These are phyloP conservation scores for Penicillium sp. DNA, from an alignment of 2,329 filamentous ascomycete species.

Conservation along the genomic window DNA sequence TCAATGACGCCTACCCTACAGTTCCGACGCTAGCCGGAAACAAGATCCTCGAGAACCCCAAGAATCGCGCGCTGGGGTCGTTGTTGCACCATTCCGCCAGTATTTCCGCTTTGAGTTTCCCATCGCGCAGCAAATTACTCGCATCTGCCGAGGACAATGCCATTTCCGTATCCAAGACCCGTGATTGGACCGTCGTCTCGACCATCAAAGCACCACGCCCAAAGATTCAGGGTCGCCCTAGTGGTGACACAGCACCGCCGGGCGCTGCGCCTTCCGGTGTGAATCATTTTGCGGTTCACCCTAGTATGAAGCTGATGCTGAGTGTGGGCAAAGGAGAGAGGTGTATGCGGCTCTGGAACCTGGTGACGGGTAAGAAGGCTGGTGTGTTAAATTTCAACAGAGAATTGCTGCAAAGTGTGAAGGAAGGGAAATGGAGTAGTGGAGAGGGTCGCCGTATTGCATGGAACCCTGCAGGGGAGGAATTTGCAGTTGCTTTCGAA, in stretches of 20 bases:
- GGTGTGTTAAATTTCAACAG: slow-evolving; percentile 82
- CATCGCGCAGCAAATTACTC: slow-evolving; percentile 80
- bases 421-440: slow-evolving; percentile 70
- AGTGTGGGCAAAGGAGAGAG: slow-evolving; percentile 85
- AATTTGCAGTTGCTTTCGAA: slow-evolving; percentile 88
- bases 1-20: slow-evolving; percentile 54
- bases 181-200: slow-evolving; percentile 85
- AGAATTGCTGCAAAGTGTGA: slow-evolving; percentile 68
- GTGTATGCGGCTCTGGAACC: slow-evolving; percentile 91
- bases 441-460: slow-evolving; percentile 80
- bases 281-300: slow-evolving; percentile 93
- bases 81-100: slow-evolving; percentile 82
- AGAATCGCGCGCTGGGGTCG: slow-evolving; percentile 83
- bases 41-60: slow-evolving; percentile 76
- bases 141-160: slow-evolving; percentile 88
- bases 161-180: slow-evolving; percentile 78
- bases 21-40: slow-evolving; percentile 68
- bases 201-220: slow-evolving; percentile 86
- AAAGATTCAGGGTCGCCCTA: slow-evolving; percentile 74
- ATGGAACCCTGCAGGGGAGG: slow-evolving; percentile 74
- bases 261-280: slow-evolving; percentile 82
- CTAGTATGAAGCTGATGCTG: slow-evolving; percentile 94
- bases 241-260: slow-evolving; percentile 80
- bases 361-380: slow-evolving; percentile 94
- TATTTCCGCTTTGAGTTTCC: slow-evolving; percentile 76